Percentiles rank a stretch among this genome's conserved stretches.
Evolutionary conservation across 371 early-diverging fungal species (phyloP).

Genomic region (Sporodiniella umbellata): DNA sequence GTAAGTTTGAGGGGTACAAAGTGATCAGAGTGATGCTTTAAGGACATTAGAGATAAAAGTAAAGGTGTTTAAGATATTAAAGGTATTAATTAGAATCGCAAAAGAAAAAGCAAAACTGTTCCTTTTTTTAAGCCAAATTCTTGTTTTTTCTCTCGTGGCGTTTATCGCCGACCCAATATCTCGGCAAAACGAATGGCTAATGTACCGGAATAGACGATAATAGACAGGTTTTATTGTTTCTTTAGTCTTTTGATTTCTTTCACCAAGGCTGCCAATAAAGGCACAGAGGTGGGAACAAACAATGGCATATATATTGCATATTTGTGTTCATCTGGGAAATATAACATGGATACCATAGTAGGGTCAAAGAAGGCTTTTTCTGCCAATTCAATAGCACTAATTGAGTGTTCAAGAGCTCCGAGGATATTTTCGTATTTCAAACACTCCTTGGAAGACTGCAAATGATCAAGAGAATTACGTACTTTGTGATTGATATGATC

Average conservation of each 20-base stretch:
- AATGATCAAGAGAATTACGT: slow-evolving; percentile 31
- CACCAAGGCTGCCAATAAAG: slow-evolving; percentile 58
- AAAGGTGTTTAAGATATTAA: too few species aligned
- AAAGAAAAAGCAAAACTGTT: too few species aligned
- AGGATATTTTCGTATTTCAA: slow-evolving; percentile 31
- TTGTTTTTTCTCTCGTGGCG: neutral
- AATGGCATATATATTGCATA: slow-evolving; percentile 96
- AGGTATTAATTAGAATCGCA: too few species aligned
- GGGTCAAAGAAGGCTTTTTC: slow-evolving; percentile 95
- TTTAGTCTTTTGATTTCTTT: slow-evolving; percentile 45
- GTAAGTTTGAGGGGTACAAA: neutral
- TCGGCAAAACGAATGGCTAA: neutral
- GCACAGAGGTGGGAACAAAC: slow-evolving; percentile 88
- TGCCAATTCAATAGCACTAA: slow-evolving; percentile 64
- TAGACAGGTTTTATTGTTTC: slow-evolving; percentile 1
- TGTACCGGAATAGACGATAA: neutral
- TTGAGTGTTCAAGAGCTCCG: slow-evolving; percentile 51
- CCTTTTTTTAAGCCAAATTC: neutral
- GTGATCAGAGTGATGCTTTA: neutral
- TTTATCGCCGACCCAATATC: neutral
- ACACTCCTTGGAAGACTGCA: slow-evolving; percentile 20
- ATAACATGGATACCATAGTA: slow-evolving; percentile 93
- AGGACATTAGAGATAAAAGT: neutral
- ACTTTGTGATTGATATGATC: slow-evolving; percentile 69
- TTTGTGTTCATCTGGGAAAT: slow-evolving; percentile 97